A percentile compares a stretch with the other conserved stretches of the same genome.
phyloP scores from a whole-genome alignment of 805 yeast species.

The Saturnispora mendoncae region DNA sequence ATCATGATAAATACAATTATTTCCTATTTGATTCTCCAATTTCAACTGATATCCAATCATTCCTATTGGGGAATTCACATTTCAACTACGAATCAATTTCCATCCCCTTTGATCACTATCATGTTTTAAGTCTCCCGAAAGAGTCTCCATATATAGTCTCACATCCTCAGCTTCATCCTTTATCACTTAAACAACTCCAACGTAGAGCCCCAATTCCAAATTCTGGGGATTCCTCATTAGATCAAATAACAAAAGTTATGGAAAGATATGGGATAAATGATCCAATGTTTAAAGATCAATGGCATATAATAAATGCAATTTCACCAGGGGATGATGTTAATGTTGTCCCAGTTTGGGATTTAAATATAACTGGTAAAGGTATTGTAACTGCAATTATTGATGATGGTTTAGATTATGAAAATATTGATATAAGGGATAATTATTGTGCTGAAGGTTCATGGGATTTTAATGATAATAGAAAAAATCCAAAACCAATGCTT shows the following conservation, averaged over 20 bases:
- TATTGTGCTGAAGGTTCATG: constrained; percentile 78
- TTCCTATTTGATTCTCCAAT: constrained; percentile 44
- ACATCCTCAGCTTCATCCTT: constrained; percentile 37
- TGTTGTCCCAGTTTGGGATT: constrained; percentile 76
- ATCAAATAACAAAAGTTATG: constrained; percentile 37
- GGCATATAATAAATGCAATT: constrained; percentile 79
- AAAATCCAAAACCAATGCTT: constrained; percentile 72
- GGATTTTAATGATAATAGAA: constrained; percentile 77
- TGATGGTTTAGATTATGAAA: constrained; percentile 85
- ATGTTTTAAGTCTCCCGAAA: constrained; percentile 53
- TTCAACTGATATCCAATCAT: not conserved
- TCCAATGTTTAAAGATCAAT: constrained; percentile 76
- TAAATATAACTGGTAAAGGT: constrained; percentile 72
- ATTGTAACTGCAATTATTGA: constrained; percentile 84
- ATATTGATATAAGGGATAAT: constrained; percentile 60
- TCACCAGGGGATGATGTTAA: constrained; percentile 81
- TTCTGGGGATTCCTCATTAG: constrained; percentile 45
- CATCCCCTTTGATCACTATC: constrained; percentile 51
- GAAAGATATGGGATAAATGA: constrained; percentile 58
- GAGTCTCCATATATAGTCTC: too few relatives aligned
- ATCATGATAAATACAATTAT: constrained; percentile 45
- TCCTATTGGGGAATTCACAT: constrained; percentile 19
- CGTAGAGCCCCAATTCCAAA: constrained; percentile 51
- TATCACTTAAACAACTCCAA: constrained; percentile 44
- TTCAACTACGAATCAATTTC: constrained; percentile 53